Base-by-base conservation (phyloP, 495 filamentous ascomycete genomes). In the Penicillium canariense region DNA sequence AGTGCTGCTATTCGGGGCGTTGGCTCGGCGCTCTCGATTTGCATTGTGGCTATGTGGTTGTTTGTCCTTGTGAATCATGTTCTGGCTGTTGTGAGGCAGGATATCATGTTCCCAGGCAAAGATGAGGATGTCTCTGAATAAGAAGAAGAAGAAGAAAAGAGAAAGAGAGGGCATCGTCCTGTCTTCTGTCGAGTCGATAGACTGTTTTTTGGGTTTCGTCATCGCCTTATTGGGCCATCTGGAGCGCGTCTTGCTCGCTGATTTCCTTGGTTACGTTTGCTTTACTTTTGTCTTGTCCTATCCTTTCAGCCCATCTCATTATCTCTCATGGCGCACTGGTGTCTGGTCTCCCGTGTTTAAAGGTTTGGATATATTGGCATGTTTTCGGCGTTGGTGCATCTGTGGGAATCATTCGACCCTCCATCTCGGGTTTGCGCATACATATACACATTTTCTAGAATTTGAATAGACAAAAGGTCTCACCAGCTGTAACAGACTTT, bases 61-160 rank as follows among this genome's bases (percentile, higher is more conserved):
- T 80, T 85, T 59, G 81, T 88, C 23, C 66, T 78, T 12, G 66
- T 76, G 23, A 71, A 70, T 26, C 80, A 84, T 59, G 54, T 82
- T 0, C 70, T 73, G 30, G 85, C 85, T 5, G 73, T 87, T 10
- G 54, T 73, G 32, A 67, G 59, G 15, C 63, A 73, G 55, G 78
- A 84, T 57, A 85, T 87, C 47, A 72, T 84, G 57, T 84, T 74
- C 60, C 82, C 83, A 22, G 83, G 83, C 4, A 84, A 81, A 56
- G 84, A 87, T 51, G 84, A 87, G 59, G 84, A 87, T 66, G 60
- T 68, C 9, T 71, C 64, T 14, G 70, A 73, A 2, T 75, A 55
- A 60, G 3, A 9, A 0, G n/a, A 40, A n/a, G n/a, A n/a, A n/a
- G n/a, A n/a, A n/a, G n/a, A n/a, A n/a, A n/a, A n/a, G n/a, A n/a